Percentiles rank a stretch among this genome's conserved stretches.
These are phyloP conservation scores for Sphaerulina vaccinii DNA, from an alignment of 2,329 filamentous ascomycete genomes.

Conservation along the genomic window DNA sequence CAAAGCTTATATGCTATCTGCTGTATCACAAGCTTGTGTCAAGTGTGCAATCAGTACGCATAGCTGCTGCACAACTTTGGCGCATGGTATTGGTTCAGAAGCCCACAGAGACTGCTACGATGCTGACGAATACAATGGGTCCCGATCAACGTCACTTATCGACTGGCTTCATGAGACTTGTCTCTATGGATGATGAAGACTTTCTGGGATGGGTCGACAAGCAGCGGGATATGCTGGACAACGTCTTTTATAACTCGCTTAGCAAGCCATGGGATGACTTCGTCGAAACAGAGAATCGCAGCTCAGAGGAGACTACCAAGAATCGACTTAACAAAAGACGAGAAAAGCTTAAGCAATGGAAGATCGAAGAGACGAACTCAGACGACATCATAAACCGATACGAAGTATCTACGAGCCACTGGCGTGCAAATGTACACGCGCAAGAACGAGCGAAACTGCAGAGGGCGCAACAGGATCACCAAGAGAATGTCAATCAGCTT, in stretches of 20 bases:
- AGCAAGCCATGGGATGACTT: conserved; percentile 87
- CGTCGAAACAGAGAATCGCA: conserved; percentile 76
- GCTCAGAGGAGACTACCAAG: conserved; percentile 72
- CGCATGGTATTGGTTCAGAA: conserved; percentile 93
- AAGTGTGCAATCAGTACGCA: conserved; percentile 62
- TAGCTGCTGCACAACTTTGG: conserved; percentile 79
- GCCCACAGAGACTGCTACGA: conserved; percentile 71
- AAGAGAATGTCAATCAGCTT: conserved; percentile 81
- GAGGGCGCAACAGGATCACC: conserved; percentile 83
- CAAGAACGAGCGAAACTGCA: conserved; percentile 92
- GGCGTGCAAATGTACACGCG: conserved; percentile 93
- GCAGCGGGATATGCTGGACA: conserved; percentile 74
- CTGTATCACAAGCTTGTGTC: conserved; percentile 87
- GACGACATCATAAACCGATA: conserved; percentile 78
- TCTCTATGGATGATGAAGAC: conserved; percentile 82
- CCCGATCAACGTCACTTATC: conserved; percentile 70
- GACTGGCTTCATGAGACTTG: conserved; percentile 77
- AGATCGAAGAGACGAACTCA: conserved; percentile 63
- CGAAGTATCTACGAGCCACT: conserved; percentile 80
- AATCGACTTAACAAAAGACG: conserved; percentile 70
- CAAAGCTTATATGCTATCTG: conserved; percentile 86
- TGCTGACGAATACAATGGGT: conserved; percentile 70
- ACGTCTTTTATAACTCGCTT: conserved; percentile 77
- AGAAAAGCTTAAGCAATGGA: conserved; percentile 80
- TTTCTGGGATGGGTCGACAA: conserved; percentile 88